Evolutionary conservation across 108 stramenopile genomes (phyloP).

Genomic region (Cyclostephanos invisitatus): DNA sequence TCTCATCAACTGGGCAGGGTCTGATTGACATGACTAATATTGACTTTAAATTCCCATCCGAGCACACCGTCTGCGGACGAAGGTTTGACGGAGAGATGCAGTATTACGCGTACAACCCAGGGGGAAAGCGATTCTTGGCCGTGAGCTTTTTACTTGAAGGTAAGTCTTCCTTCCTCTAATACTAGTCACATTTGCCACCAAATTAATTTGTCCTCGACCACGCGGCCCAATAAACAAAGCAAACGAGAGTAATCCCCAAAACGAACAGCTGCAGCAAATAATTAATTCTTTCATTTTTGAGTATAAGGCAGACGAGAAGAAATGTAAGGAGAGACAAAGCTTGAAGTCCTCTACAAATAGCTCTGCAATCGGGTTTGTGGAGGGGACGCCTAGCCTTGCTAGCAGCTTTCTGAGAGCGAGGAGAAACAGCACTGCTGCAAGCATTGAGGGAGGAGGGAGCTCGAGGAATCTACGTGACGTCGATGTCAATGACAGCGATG

Average conservation of each 20-base stretch:
- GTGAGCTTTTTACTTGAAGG: constrained; percentile 46
- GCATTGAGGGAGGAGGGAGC: constrained; percentile 10
- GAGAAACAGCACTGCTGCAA: constrained; percentile 8
- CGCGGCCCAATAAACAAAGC: constrained; percentile 1
- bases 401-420: constrained; percentile 6
- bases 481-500: not conserved
- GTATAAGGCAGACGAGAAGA: constrained; percentile 23
- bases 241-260: constrained; percentile 28
- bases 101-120: constrained; percentile 64
- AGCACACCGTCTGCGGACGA: constrained; percentile 73
- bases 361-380: constrained; percentile 1
- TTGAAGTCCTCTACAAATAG: constrained; percentile 5
- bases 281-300: constrained; percentile 35
- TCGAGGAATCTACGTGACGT: constrained; percentile 1
- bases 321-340: constrained; percentile 33
- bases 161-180: constrained; percentile 4
- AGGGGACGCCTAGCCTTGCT: not conserved
- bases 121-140: constrained; percentile 39
- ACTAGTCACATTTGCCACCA: not conserved
- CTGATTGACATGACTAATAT: constrained; percentile 67
- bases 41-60: constrained; percentile 85
- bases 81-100: constrained; percentile 83
- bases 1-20: constrained; percentile 71
- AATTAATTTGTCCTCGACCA: not conserved
- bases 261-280: constrained; percentile 43